Evolutionary conservation across 2,329 filamentous ascomycete species (phyloP).

Genomic region (Cytospora mali): DNA sequence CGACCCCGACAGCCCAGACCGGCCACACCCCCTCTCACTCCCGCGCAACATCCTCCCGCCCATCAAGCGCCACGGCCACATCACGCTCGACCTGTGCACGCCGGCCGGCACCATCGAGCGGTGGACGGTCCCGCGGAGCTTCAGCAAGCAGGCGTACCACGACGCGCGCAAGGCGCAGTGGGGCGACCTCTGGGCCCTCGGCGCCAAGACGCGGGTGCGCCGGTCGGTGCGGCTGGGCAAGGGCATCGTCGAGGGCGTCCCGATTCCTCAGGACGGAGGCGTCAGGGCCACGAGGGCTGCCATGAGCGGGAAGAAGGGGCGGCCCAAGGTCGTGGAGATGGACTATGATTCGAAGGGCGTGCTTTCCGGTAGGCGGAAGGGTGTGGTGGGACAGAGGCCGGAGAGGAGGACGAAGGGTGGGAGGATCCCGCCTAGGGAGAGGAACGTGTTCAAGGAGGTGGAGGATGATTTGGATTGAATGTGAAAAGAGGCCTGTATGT

Average conservation of each 20-base stretch:
- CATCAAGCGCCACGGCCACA: slow-evolving; percentile 84
- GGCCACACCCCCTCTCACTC: slow-evolving; percentile 65
- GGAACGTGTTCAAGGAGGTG: slow-evolving; percentile 46
- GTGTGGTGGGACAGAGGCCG: slow-evolving; percentile 33
- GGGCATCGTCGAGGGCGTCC: slow-evolving; percentile 34
- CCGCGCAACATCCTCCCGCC: slow-evolving; percentile 79
- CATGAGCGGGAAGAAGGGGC: slow-evolving; percentile 37
- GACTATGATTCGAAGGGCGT: slow-evolving; percentile 41
- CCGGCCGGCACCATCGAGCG: slow-evolving; percentile 83
- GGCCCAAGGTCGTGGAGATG: slow-evolving; percentile 45
- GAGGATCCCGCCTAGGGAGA: slow-evolving; percentile 39
- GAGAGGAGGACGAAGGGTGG: slow-evolving; percentile 47
- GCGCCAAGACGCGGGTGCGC: slow-evolving; percentile 79
- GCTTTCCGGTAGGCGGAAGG: slow-evolving; percentile 43
- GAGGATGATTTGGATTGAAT: slow-evolving; percentile 32
- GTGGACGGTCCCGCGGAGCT: slow-evolving; percentile 87
- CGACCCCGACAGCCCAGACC: slow-evolving; percentile 36
- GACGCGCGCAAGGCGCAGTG: slow-evolving; percentile 88
- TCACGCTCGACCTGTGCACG: slow-evolving; percentile 90
- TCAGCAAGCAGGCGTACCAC: slow-evolving; percentile 79
- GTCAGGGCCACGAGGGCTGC: slow-evolving; percentile 43
- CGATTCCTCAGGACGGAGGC: slow-evolving; percentile 47
- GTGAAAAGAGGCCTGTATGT: background rate
- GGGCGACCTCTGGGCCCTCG: slow-evolving; percentile 95
- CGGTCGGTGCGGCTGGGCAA: slow-evolving; percentile 64